Evolutionary conservation across 306 rosid species (phyloP).

Genomic region (Citrullus colocynthis): DNA sequence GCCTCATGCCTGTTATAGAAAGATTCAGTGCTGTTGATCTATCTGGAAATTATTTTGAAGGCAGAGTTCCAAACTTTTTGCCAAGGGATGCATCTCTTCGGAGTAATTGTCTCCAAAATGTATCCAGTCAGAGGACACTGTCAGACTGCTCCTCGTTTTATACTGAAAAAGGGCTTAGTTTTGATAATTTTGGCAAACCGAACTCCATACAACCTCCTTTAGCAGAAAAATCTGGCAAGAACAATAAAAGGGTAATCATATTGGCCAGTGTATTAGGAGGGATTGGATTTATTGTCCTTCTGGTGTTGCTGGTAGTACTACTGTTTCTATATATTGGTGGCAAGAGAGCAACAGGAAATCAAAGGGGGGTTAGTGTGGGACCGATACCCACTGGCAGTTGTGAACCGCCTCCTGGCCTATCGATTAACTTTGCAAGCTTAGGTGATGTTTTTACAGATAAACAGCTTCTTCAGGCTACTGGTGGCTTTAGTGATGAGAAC

Average conservation of each 20-base stretch:
- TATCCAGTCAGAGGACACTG: conserved; percentile 39
- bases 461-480: conserved; percentile 72
- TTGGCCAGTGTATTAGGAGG: conserved; percentile 72
- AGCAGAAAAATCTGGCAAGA: conserved; percentile 24
- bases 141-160: conserved; percentile 59
- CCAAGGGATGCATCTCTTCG: conserved; percentile 30
- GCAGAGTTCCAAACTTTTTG: conserved; percentile 32
- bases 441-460: conserved; percentile 72
- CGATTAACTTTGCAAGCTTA: conserved; percentile 33
- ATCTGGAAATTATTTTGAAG: conserved; percentile 70
- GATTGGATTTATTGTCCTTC: conserved; percentile 39
- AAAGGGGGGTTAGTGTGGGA: conserved; percentile 47
- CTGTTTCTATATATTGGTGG: conserved; percentile 20
- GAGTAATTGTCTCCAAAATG: conserved; percentile 58
- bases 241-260: conserved; percentile 35
- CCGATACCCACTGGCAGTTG: conserved; percentile 40
- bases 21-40: conserved; percentile 50
- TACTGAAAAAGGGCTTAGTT: conserved; percentile 37
- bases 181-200: conserved; percentile 52
- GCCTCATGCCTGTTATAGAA: conserved; percentile 30
- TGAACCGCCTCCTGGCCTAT: conserved; percentile 34
- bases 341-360: conserved; percentile 28
- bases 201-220: conserved; percentile 25
- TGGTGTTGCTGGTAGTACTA: conserved; percentile 24
- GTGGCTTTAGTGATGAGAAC: conserved; percentile 51